Evolutionary conservation across 176 grass and related monocot species (phyloP).

Genomic region (Puccinellia tenuiflora): DNA sequence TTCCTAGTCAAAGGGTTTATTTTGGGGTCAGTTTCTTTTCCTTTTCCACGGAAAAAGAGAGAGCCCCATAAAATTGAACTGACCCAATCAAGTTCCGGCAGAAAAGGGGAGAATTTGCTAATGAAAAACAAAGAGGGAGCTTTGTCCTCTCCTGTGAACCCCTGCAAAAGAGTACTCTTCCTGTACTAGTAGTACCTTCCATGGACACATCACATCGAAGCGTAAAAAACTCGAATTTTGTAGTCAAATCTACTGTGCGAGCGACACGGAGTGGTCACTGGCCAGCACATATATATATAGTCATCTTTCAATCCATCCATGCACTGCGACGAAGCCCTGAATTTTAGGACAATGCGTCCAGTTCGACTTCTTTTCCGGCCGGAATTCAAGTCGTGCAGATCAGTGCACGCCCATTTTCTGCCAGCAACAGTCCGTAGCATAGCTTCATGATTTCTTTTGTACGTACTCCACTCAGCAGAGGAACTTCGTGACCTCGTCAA

Average conservation of each 20-base stretch:
- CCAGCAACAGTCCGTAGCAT: not conserved
- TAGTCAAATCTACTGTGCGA: conserved; percentile 1
- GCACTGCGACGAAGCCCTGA: conserved; percentile 9
- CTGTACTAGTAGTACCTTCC: not conserved
- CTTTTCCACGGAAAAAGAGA: not conserved
- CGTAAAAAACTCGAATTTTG: not conserved
- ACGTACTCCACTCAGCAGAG: too few relatives aligned
- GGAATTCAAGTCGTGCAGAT: conserved; percentile 3
- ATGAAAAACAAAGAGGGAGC: not conserved
- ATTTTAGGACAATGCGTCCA: not conserved
- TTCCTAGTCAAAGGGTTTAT: not conserved
- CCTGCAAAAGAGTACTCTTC: not conserved
- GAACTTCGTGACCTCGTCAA: not conserved
- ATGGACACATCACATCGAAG: conserved; percentile 12
- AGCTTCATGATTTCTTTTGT: not conserved
- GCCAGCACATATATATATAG: not conserved
- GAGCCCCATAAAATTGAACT: not conserved
- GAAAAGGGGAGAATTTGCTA: not conserved
- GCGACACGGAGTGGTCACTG: conserved; percentile 21
- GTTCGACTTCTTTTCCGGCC: not conserved
- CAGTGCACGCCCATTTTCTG: not conserved
- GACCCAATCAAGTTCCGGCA: not conserved
- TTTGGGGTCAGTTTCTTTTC: not conserved
- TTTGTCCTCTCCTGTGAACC: not conserved
- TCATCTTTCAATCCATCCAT: not conserved